These are phyloP conservation scores for Metarhizium humberi DNA, from an alignment of 2,329 filamentous ascomycete species.

Conservation along the genomic window DNA sequence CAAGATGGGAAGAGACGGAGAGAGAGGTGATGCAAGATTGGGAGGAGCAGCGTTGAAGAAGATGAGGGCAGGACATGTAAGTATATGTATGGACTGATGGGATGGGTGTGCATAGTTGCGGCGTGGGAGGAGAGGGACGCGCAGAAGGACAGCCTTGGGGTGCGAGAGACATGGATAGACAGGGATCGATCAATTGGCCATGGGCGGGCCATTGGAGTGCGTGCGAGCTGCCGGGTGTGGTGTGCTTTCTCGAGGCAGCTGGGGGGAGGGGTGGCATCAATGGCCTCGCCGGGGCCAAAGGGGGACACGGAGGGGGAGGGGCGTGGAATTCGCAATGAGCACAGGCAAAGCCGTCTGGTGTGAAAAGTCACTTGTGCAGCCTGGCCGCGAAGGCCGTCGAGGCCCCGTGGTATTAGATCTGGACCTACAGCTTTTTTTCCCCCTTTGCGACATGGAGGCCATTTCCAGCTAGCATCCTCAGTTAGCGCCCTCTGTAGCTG, in stretches of 20 bases:
- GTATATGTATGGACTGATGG: slow-evolving; percentile 10
- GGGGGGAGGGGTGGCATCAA: neutral
- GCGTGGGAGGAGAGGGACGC: neutral
- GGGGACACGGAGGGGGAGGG: neutral
- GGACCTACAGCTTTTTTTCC: too few species aligned
- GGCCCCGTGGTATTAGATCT: neutral
- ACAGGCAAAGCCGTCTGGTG: too few species aligned
- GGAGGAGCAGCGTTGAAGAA: slow-evolving; percentile 1
- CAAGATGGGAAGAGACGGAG: slow-evolving; percentile 3
- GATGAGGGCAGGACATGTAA: slow-evolving; percentile 15
- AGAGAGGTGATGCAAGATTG: neutral
- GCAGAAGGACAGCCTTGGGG: slow-evolving; percentile 3
- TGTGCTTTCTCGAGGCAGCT: neutral
- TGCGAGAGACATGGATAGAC: slow-evolving; percentile 1
- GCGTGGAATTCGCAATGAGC: neutral
- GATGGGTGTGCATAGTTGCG: slow-evolving; percentile 1
- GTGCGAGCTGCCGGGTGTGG: neutral
- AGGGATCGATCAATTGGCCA: neutral
- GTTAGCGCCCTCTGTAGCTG: slow-evolving; percentile 8
- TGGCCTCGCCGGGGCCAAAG: neutral
- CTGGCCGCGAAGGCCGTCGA: neutral
- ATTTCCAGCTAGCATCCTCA: neutral
- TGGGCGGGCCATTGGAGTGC: neutral
- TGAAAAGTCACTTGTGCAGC: neutral
- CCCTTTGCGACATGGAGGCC: too few species aligned